Percentiles rank a stretch among this genome's conserved stretches.
These are phyloP conservation scores for Cephaloascus albidus DNA, from an alignment of 805 yeast species.

Conservation along the genomic window DNA sequence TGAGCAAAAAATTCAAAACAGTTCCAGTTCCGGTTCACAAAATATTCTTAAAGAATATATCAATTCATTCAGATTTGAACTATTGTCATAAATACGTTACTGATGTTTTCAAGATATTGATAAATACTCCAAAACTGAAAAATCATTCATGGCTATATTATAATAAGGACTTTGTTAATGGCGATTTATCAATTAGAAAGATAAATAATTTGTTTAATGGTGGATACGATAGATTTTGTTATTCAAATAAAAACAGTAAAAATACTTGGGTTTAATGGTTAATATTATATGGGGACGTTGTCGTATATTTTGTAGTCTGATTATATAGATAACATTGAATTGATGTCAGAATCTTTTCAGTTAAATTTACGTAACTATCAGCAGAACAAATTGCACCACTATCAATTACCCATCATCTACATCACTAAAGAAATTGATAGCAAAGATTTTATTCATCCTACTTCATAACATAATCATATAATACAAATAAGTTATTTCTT, in stretches of 20 bases:
- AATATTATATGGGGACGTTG: too few species aligned
- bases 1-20: neutral
- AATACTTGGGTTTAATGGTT: neutral
- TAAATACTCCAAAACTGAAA: neutral
- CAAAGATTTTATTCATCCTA: too few species aligned
- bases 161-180: neutral
- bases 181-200: neutral
- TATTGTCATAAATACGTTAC: too few species aligned
- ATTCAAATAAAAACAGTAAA: neutral
- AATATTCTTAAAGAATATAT: too few species aligned
- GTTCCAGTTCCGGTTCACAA: neutral
- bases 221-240: neutral
- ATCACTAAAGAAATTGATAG: too few species aligned
- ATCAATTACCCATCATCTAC: too few species aligned
- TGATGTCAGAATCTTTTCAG: too few species aligned
- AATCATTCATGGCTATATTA: neutral
- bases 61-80: neutral
- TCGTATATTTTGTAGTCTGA: too few species aligned
- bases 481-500: conserved; percentile 1
- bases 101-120: neutral
- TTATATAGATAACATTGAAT: too few species aligned
- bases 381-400: too few species aligned
- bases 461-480: neutral
- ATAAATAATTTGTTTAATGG: neutral
- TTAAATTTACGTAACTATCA: too few species aligned